phyloP scores from a whole-genome alignment of 2,329 filamentous ascomycete genomes.

The Verticillium nonalfalfae region DNA sequence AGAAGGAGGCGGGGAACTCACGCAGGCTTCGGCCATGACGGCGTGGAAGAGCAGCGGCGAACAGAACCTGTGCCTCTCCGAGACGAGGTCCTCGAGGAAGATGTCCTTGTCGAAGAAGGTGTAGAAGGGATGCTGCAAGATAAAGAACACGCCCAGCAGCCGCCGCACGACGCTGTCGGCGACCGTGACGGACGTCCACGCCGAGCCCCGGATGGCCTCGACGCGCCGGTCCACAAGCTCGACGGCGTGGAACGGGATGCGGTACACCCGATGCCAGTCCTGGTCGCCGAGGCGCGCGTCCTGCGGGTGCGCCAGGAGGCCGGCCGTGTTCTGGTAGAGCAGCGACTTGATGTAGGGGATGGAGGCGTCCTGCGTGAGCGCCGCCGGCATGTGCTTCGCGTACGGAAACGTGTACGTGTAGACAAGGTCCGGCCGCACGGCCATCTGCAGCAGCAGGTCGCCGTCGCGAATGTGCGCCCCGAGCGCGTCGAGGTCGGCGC shows the following conservation, averaged over 20 bases:
- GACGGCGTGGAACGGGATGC: background rate
- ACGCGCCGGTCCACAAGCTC: background rate
- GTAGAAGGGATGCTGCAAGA: slow-evolving; percentile 28
- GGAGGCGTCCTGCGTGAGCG: background rate
- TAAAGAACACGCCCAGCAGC: slow-evolving; percentile 18
- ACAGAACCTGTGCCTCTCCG: slow-evolving; percentile 23
- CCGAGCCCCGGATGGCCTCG: slow-evolving; percentile 16
- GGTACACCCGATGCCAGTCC: background rate
- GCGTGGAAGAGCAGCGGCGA: slow-evolving; percentile 31
- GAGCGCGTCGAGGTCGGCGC: background rate
- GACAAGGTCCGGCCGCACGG: background rate
- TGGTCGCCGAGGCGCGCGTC: background rate
- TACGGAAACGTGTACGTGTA: background rate
- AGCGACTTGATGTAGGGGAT: background rate
- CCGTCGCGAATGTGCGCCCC: background rate
- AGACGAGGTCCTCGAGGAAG: slow-evolving; percentile 31
- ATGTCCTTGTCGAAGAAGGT: slow-evolving; percentile 29
- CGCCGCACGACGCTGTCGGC: slow-evolving; percentile 28
- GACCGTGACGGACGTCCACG: slow-evolving; percentile 27
- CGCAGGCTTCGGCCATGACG: slow-evolving; percentile 26
- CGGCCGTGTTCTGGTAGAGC: background rate
- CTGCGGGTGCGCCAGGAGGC: background rate
- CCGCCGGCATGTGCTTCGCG: background rate
- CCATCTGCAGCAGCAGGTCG: background rate
- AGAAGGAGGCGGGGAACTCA: slow-evolving; percentile 15